A percentile compares a stretch with the other conserved stretches of the same genome.
phyloP scores from a whole-genome alignment of 441 rosid genomes.

The Eutrema salsugineum region DNA sequence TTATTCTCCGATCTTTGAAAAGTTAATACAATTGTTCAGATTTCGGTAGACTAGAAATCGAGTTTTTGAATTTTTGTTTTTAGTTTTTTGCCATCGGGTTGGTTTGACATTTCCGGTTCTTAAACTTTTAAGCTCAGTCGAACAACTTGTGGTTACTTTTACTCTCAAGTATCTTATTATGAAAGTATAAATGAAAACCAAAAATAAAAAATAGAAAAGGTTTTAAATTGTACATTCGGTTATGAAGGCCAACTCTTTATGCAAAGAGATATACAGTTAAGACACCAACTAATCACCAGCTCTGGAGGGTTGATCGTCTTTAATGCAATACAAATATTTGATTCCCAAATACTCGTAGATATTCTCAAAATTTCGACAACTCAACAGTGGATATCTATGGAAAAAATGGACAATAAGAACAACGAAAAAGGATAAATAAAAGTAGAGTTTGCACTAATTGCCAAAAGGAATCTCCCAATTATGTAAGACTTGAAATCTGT shows the following conservation, averaged over 20 bases:
- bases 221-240: too few relatives aligned
- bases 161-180: too few relatives aligned
- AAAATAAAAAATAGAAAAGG: too few relatives aligned
- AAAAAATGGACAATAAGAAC: background rate
- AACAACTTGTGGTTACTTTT: too few relatives aligned
- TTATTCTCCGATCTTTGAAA: background rate
- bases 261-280: background rate
- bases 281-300: background rate
- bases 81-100: too few relatives aligned
- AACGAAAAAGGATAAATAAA: background rate
- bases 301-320: background rate
- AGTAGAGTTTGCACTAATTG: background rate
- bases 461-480: slow-evolving; percentile 1
- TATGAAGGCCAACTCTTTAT: too few relatives aligned
- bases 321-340: too few relatives aligned
- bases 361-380: background rate
- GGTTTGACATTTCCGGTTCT: too few relatives aligned
- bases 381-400: background rate
- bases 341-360: background rate
- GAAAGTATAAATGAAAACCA: too few relatives aligned
- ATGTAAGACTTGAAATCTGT: background rate
- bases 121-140: too few relatives aligned
- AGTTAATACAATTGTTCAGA: background rate
- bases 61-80: too few relatives aligned
- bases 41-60: background rate